Evolutionary conservation across 192 early-diverging fungal genomes (phyloP).

Genomic region (Coemansia sp.): DNA sequence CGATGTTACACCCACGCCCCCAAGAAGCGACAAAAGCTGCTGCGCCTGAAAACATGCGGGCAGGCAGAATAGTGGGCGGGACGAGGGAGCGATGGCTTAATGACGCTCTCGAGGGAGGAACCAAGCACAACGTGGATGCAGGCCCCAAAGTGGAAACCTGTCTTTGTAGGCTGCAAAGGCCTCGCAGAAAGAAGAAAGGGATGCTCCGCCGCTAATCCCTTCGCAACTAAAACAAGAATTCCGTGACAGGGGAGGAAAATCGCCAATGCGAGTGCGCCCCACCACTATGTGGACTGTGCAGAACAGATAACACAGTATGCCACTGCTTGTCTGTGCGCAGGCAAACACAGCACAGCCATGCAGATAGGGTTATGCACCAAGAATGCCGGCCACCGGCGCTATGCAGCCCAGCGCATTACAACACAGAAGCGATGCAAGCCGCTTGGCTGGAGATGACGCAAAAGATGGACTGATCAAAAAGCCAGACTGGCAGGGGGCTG

Average conservation of each 20-base stretch:
- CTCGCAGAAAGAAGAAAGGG: background rate
- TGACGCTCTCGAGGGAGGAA: background rate
- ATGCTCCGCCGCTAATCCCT: conserved; percentile 10
- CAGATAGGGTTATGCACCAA: background rate
- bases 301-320: background rate
- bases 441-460: background rate
- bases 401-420: background rate
- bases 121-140: conserved; percentile 1
- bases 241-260: background rate
- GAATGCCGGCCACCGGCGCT: background rate
- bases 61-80: conserved; percentile 5
- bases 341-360: background rate
- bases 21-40: background rate
- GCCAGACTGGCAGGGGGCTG: background rate
- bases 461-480: background rate
- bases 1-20: background rate
- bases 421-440: background rate
- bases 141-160: conserved; percentile 2
- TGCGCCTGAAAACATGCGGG: background rate
- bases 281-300: background rate
- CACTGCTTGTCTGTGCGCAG: background rate
- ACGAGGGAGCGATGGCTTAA: background rate
- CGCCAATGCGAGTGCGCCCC: background rate
- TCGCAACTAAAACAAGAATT: background rate
- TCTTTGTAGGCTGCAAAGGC: conserved; percentile 5